phyloP scores from a whole-genome alignment of 1,139 yeast species.

The Magnusiomyces clavatus region DNA sequence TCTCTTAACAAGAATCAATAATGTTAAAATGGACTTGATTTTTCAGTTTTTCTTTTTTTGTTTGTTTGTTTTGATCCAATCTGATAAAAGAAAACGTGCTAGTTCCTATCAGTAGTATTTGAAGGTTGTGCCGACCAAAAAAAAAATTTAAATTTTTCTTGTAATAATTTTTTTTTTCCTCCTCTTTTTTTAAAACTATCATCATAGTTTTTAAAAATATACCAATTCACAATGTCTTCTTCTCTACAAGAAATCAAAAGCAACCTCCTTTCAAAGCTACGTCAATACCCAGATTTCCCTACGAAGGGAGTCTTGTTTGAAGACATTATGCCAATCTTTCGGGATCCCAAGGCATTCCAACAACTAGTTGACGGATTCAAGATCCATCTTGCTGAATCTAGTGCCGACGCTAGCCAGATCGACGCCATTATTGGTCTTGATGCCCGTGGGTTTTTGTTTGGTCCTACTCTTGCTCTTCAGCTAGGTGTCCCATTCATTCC shows the following conservation, averaged over 20 bases:
- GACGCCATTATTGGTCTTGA: constrained; percentile 93
- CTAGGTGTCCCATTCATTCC: constrained; percentile 89
- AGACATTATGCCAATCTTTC: constrained; percentile 90
- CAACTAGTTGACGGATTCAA: constrained; percentile 76
- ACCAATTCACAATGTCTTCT: constrained; percentile 3
- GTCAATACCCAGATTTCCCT: constrained; percentile 90
- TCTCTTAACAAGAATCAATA: background rate
- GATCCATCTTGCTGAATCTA: constrained; percentile 53
- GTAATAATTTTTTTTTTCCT: background rate
- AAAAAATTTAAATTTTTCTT: background rate
- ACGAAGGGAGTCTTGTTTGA: constrained; percentile 87
- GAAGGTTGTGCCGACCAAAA: background rate
- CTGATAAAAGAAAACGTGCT: background rate
- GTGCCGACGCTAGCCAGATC: constrained; percentile 39
- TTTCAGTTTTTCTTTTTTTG: no score
- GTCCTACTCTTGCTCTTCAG: constrained; percentile 89
- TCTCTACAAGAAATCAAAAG: constrained; percentile 16
- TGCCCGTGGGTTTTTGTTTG: constrained; percentile 93
- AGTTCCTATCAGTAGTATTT: background rate
- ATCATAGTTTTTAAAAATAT: background rate
- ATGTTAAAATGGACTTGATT: no score
- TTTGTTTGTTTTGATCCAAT: background rate
- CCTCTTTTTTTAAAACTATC: background rate
- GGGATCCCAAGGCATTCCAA: constrained; percentile 71
- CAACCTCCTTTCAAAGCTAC: constrained; percentile 27